Percentiles rank a stretch among this genome's conserved stretches.
These are phyloP conservation scores for Zygosaccharomyces pseudobailii DNA, from an alignment of 1,139 yeast species.

Conservation along the genomic window DNA sequence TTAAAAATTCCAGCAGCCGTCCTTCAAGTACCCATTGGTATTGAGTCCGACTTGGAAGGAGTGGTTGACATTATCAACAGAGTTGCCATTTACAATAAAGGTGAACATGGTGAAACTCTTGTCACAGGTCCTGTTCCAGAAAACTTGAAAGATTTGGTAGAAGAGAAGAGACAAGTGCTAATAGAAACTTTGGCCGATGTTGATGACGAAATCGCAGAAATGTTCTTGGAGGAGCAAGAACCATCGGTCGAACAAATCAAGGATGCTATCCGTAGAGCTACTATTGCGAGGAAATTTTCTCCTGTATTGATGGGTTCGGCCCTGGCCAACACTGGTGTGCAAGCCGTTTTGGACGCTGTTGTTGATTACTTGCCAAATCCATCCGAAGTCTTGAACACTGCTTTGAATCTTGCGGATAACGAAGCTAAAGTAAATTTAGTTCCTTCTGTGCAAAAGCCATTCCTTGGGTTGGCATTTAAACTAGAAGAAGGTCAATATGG, in stretches of 20 bases:
- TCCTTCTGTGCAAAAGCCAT: constrained; percentile 73
- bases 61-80: constrained; percentile 87
- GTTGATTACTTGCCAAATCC: constrained; percentile 96
- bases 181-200: constrained; percentile 96
- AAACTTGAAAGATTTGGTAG: constrained; percentile 67
- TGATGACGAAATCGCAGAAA: constrained; percentile 94
- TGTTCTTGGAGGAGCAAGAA: constrained; percentile 82
- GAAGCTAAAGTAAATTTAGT: constrained; percentile 71
- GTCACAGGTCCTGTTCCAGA: constrained; percentile 65
- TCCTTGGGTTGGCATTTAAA: constrained; percentile 95
- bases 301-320: constrained; percentile 99
- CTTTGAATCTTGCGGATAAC: constrained; percentile 66
- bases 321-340: constrained; percentile 90
- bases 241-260: constrained; percentile 81
- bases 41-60: constrained; percentile 79
- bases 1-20: constrained; percentile 96
- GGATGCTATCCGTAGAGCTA: constrained; percentile 86
- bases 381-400: constrained; percentile 84
- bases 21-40: constrained; percentile 94
- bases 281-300: constrained; percentile 94
- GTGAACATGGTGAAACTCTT: constrained; percentile 78
- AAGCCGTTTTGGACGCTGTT: constrained; percentile 92
- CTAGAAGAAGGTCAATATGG: constrained; percentile 98
- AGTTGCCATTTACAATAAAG: constrained; percentile 85
- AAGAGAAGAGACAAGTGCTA: constrained; percentile 74